Evolutionary conservation across 225 moss, liverwort and hornwort genomes (phyloP).

Genomic region (Thuidium tamariscinum): DNA sequence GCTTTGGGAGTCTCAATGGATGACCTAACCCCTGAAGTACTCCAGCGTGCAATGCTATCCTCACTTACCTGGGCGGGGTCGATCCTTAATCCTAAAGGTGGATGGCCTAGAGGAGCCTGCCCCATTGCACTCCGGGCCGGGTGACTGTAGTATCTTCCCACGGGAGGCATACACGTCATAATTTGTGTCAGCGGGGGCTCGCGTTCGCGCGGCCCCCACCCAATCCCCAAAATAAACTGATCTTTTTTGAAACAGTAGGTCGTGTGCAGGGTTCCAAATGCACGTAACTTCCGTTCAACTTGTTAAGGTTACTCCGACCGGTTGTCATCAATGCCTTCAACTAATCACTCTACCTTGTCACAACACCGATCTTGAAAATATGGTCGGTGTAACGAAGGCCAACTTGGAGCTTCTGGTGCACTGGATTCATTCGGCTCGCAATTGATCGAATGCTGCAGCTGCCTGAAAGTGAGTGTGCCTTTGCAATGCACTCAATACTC

Average conservation of each 20-base stretch:
- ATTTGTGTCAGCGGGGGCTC: slow-evolving; percentile 15
- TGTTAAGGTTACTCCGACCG: too few relatives aligned
- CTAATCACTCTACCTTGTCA: too few relatives aligned
- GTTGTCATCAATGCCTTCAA: too few relatives aligned
- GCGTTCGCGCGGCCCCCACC: slow-evolving; percentile 18
- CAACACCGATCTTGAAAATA: too few relatives aligned
- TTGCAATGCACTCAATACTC: background rate
- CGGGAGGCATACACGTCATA: slow-evolving; percentile 26
- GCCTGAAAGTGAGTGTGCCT: background rate
- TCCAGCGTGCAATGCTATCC: accelerated
- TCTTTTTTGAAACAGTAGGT: too few relatives aligned
- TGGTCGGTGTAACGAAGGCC: too few relatives aligned
- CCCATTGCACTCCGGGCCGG: background rate
- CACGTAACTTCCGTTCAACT: too few relatives aligned
- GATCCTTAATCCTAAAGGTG: background rate
- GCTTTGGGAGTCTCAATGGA: background rate
- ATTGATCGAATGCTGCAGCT: background rate
- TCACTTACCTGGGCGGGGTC: slow-evolving; percentile 29
- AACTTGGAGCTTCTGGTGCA: too few relatives aligned
- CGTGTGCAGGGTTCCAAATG: too few relatives aligned
- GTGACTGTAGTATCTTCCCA: slow-evolving; percentile 1
- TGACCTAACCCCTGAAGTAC: background rate
- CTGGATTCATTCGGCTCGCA: too few relatives aligned
- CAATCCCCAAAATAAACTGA: accelerated
- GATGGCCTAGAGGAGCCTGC: background rate